A percentile compares a stretch with the other conserved stretches of the same genome.
These are phyloP conservation scores for Pleurotus salmoneostramineus DNA, from an alignment of 768 basidiomycete species.

Conservation along the genomic window DNA sequence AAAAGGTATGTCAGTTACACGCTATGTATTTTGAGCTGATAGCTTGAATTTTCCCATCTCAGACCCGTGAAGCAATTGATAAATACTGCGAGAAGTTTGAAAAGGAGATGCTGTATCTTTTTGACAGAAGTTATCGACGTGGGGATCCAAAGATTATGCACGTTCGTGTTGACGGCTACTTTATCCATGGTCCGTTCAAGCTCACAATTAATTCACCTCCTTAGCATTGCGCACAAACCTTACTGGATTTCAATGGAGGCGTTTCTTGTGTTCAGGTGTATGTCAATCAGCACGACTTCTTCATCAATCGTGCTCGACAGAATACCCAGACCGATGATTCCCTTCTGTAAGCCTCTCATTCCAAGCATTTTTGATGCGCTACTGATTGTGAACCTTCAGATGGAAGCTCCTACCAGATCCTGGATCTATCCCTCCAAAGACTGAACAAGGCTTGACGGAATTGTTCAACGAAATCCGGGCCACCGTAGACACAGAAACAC, in stretches of 20 bases:
- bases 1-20: slow-evolving; percentile 47
- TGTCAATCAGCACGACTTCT: slow-evolving; percentile 99
- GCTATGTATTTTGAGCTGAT: not conserved
- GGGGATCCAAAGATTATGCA: slow-evolving; percentile 99
- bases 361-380: not conserved
- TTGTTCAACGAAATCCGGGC: slow-evolving; percentile 84
- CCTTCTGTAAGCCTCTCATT: slow-evolving; percentile 39
- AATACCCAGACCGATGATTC: slow-evolving; percentile 50
- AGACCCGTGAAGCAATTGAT: slow-evolving; percentile 92
- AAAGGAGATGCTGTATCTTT: slow-evolving; percentile 95
- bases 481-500: slow-evolving; percentile 93
- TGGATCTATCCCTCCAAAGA: slow-evolving; percentile 68
- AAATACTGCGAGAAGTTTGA: slow-evolving; percentile 99
- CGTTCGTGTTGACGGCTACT: slow-evolving; percentile 39
- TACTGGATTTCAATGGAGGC: slow-evolving; percentile 97
- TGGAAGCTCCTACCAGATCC: slow-evolving; percentile 85
- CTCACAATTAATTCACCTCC: slow-evolving; percentile 5
- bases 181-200: not conserved
- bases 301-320: slow-evolving; percentile 88
- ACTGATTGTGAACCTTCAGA: slow-evolving; percentile 33
- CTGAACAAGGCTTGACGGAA: slow-evolving; percentile 73
- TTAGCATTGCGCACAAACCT: slow-evolving; percentile 95
- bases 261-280: slow-evolving; percentile 97
- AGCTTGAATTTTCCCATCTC: slow-evolving; percentile 1
- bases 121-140: slow-evolving; percentile 93